phyloP scores from a whole-genome alignment of 169 alveolate species.

The Eimeria falciformis region DNA sequence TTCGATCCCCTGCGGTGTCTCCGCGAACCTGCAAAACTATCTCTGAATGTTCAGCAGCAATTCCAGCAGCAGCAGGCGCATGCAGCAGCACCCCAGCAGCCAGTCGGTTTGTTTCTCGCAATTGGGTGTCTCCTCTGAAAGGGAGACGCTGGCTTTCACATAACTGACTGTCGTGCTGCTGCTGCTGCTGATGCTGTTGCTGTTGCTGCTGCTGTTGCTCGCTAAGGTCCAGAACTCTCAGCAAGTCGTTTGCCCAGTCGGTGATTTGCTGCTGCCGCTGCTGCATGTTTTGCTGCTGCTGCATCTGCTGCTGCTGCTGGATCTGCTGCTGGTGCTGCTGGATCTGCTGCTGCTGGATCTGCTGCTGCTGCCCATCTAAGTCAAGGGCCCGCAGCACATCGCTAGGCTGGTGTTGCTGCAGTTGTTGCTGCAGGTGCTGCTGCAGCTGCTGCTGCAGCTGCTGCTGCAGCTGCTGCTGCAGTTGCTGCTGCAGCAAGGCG shows the following conservation, averaged over 20 bases:
- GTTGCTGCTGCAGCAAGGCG: constrained; percentile 10
- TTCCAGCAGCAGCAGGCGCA: neutral
- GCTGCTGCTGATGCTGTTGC: neutral
- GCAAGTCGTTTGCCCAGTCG: neutral
- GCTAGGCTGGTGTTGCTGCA: neutral
- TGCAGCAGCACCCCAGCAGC: neutral
- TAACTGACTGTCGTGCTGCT: no score
- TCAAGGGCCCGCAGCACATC: constrained; percentile 19
- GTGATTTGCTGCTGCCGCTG: neutral
- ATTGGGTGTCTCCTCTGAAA: neutral
- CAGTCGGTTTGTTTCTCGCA: neutral
- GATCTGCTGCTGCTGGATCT: neutral
- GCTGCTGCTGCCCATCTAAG: constrained; percentile 8
- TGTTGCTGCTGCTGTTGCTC: neutral
- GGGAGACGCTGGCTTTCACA: neutral
- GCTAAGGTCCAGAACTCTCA: neutral
- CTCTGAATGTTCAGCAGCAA: no score
- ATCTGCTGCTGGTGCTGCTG: neutral
- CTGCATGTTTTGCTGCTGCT: neutral
- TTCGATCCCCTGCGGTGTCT: neutral
- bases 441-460: neutral
- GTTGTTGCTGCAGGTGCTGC: neutral
- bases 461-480: constrained; percentile 22
- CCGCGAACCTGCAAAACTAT: neutral
- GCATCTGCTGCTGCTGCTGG: constrained; percentile 25